Percentiles rank a stretch among this genome's conserved stretches.
phyloP scores from a whole-genome alignment of 2,329 filamentous ascomycete species.

The Aspergillus glaucus region DNA sequence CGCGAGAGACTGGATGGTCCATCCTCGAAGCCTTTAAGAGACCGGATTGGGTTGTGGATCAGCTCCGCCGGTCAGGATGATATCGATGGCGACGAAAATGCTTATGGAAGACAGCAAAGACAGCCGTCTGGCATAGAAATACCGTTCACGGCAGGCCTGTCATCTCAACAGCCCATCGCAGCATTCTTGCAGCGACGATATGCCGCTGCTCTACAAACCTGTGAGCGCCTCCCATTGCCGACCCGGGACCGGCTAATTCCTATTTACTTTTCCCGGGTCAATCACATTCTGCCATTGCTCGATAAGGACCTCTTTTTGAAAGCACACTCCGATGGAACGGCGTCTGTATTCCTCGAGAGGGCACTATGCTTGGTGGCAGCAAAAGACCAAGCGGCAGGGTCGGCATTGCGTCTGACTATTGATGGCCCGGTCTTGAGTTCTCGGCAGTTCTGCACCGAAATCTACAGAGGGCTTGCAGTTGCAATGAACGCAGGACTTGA shows the following conservation, averaged over 20 bases:
- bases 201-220: slow-evolving; percentile 20
- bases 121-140: neutral
- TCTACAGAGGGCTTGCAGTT: slow-evolving; percentile 31
- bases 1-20: slow-evolving; percentile 24
- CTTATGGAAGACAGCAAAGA: neutral
- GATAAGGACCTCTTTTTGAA: slow-evolving; percentile 21
- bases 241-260: slow-evolving; percentile 27
- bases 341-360: slow-evolving; percentile 32
- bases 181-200: slow-evolving; percentile 19
- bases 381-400: slow-evolving; percentile 27
- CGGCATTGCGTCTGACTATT: slow-evolving; percentile 26
- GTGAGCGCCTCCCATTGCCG: slow-evolving; percentile 23
- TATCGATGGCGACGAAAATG: slow-evolving; percentile 1
- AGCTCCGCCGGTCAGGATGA: slow-evolving; percentile 11
- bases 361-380: slow-evolving; percentile 37
- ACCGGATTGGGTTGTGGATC: slow-evolving; percentile 29
- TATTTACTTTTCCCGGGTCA: slow-evolving; percentile 33
- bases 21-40: slow-evolving; percentile 18
- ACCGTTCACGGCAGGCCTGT: neutral
- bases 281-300: slow-evolving; percentile 33
- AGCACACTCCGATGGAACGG: slow-evolving; percentile 17
- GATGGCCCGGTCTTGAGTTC: slow-evolving; percentile 24
- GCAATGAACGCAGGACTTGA: slow-evolving; percentile 35
- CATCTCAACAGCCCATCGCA: slow-evolving; percentile 2
- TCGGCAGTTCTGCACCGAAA: slow-evolving; percentile 33